Evolutionary conservation across 495 filamentous ascomycete genomes (phyloP), one percentile per base, ranked within the genome.

Genomic region (Penicillium nucicola): DNA sequence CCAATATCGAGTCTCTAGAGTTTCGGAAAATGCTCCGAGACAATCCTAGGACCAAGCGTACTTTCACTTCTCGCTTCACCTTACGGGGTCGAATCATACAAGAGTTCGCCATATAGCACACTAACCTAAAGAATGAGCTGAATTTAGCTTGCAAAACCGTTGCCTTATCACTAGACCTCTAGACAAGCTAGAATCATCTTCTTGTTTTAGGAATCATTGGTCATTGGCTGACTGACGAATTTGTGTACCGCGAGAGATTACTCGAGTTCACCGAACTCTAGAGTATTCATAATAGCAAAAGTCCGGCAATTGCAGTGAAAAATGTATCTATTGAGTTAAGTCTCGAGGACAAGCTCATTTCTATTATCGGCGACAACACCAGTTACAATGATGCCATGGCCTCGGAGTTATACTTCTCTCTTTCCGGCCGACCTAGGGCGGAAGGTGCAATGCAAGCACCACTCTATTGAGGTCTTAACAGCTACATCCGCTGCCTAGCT

Each of bases 221-320:
- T 19, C 50, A 53, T 53, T 48, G 50, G 43, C 50, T 53, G 18
- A 53, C 50, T 28, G 50, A 53, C 14, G 43, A 53, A 38, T 53
- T 53, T 41, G 33, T 22, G 20, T 53, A 53, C 30, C 33, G 38
- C 23, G 50, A 53, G 34, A 48, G 35, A 53, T 20, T 48, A 18
- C 37, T 48, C 20, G 50, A 53, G 43, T 48, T 53, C 30, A 41
- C 22, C 18, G 50, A 53, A 31, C 50, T 53, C 43, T 35, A 53
- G 19, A 42, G 50, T 22, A 20, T 34, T 34, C 50, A 53, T 42
- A 53, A 43, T 34, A 43, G 50, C 13, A 43, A 53, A 45, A 53
- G 48, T 48, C 19, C 48, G 17, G 20, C 50, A 17, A 41, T 25
- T 31, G 50, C 50, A 30, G 31, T 53, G n/a, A 14, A 53, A 22